Evolutionary conservation across 139 green algal genomes (phyloP), one percentile per base, ranked within the genome.

Genomic region (Asterochloris erici): DNA sequence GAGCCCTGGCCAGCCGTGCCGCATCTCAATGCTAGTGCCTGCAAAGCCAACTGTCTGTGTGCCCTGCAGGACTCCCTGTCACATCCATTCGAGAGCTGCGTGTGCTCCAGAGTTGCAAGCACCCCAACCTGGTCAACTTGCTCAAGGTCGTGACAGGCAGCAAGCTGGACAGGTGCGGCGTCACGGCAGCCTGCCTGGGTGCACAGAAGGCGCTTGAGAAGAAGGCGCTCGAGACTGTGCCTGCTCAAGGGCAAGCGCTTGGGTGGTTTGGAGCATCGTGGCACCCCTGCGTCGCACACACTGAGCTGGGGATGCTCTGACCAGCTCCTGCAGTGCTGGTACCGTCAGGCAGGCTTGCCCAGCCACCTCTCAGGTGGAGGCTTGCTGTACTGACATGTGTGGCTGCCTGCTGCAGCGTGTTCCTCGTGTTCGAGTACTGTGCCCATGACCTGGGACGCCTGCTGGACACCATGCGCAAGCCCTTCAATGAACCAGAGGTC

Each of bases 371-470:
- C 38, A 54, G 38, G 38, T 54, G 38, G 38, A 54, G 38, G n/a
- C 6, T 54, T 54, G 38, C 38, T 54, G 38, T 54, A 6, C 38
- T 54, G 38, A 54, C 38, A 6, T 54, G 17, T 71, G 66, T 71
- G 17, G n/a, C 19, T 71, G 74, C 15, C 28, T 63, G 78, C 47
- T 88, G 83, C 89, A 93, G 88, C 61, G 86, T 97, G 17, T 97
- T 97, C 85, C 85, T 97, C 68, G 93, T 95, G 70, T 97, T 97
- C 83, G 93, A 97, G 84, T 97, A 94, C 83, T 93, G 88, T 78
- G 87, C 94, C 24, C 92, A 96, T 80, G 94, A 97, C 82, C 75
- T 97, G 77, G 92, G 87, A 0, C 83, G 87, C 12, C 83, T 97
- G 74, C 78, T 97, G 28, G 94, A 97, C 81, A 81, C 81, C 6